phyloP scores from a whole-genome alignment of 2,329 filamentous ascomycete species.

The Chrysoporthe austroafricana region DNA sequence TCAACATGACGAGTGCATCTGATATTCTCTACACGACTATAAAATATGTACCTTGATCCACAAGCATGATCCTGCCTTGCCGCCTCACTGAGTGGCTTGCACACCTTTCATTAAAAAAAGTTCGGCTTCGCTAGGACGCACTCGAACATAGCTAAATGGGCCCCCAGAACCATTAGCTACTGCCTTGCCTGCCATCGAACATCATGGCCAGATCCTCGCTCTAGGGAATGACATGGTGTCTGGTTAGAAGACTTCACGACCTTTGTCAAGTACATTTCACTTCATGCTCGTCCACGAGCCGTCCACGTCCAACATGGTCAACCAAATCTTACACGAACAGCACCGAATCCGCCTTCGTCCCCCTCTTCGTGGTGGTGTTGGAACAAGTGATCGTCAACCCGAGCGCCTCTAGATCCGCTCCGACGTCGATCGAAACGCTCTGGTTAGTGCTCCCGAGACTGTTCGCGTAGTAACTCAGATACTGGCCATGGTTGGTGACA shows the following conservation, averaged over 20 bases:
- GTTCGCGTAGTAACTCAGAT: constrained; percentile 59
- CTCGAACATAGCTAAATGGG: not conserved
- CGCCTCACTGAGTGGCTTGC: not conserved
- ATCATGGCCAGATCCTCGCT: not conserved
- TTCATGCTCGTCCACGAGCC: not conserved
- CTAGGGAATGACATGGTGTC: not conserved
- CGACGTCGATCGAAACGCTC: constrained; percentile 57
- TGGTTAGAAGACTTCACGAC: not conserved
- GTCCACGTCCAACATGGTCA: not conserved
- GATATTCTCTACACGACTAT: constrained; percentile 1
- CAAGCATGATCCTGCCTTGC: not conserved
- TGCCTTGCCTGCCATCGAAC: constrained; percentile 6
- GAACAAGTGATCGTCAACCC: constrained; percentile 25
- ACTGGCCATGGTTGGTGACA: constrained; percentile 55
- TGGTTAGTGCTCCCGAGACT: constrained; percentile 57
- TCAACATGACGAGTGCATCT: not conserved
- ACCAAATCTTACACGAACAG: not conserved
- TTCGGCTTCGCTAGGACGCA: not conserved
- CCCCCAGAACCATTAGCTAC: not conserved
- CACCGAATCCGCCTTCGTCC: not conserved
- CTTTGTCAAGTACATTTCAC: not conserved
- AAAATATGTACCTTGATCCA: not conserved
- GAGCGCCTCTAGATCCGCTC: constrained; percentile 41
- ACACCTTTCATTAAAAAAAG: not conserved
- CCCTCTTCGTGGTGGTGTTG: constrained; percentile 6